Evolutionary conservation across 1,284 basidiomycete genomes (phyloP), one percentile per base, ranked within the genome.

Genomic region (Athelia sp.): DNA sequence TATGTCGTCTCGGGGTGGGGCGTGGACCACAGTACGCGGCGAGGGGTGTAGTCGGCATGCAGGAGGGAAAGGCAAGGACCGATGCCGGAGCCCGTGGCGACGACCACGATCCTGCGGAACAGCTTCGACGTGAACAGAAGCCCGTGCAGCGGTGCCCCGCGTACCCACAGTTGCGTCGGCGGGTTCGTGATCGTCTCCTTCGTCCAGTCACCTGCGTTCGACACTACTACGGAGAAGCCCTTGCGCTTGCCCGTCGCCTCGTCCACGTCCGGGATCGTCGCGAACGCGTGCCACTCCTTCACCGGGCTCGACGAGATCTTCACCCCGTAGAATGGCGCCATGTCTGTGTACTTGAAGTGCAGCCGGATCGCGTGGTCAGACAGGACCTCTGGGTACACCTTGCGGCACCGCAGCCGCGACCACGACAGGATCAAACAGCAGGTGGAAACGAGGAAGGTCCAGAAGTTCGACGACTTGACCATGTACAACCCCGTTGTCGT

Each of bases 211-310:
- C 80, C 79, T 22, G 79, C 79, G 46, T 66, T 70, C 19, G 77
- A 80, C 9, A 83, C 75, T 31, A 82, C 73, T 24, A 82, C 65
- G 2, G 79, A 81, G 57, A 74, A 83, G 0, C 79, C 81, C 32
- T 67, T 67, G 59, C 73, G 71, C 26, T 29, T 13, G 6, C 26
- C 26, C 26, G 26, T 29, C 26, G 26, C 26, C 26, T 29, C 26
- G 19, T 74, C 74, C 11, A 77, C 77, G 46, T 74, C 73, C 2
- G 74, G 66, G 31, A 81, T 69, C 13, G 76, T 79, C 2, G 79
- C 80, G 57, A 83, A 82, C 10, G 75, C 75, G 52, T 82, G 80
- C 81, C 81, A 83, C 62, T 83, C 80, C 32, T 73, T 62, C 42
- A 81, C 66, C 14, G 80, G 81, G 50, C 66, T 68, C 23, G 74